phyloP scores from a whole-genome alignment of 768 basidiomycete species.

The Rhodotorula kratochvilovae region DNA sequence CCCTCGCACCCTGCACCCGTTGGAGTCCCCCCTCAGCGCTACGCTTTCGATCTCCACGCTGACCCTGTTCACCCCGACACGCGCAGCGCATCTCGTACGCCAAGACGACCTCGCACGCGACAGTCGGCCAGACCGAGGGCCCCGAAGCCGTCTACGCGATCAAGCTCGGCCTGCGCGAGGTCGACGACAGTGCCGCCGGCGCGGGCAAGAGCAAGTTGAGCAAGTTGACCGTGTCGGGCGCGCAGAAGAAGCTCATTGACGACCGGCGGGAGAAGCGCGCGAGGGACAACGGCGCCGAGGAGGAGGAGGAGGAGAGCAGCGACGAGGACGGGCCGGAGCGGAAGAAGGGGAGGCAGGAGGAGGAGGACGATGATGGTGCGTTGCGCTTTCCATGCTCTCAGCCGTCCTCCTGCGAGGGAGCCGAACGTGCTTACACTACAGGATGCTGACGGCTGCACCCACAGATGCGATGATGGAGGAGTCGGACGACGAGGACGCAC shows the following conservation, averaged over 20 bases:
- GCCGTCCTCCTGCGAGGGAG: not conserved
- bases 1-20: not conserved
- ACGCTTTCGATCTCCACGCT: not conserved
- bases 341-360: conserved; percentile 70
- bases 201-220: conserved; percentile 41
- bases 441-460: too few species aligned
- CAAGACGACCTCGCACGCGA: conserved; percentile 81
- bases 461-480: conserved; percentile 38
- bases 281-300: conserved; percentile 53
- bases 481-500: conserved; percentile 49
- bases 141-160: conserved; percentile 47
- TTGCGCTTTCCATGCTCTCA: not conserved
- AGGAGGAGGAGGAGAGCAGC: conserved; percentile 54
- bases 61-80: not conserved
- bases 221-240: conserved; percentile 48
- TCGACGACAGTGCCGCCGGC: conserved; percentile 25
- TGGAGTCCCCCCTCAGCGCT: not conserved
- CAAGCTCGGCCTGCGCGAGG: conserved; percentile 51
- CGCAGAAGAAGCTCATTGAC: conserved; percentile 52
- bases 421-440: not conserved
- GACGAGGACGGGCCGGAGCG: conserved; percentile 51
- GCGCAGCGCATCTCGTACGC: conserved; percentile 89
- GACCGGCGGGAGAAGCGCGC: conserved; percentile 47
- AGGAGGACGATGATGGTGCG: conserved; percentile 58
- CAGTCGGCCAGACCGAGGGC: conserved; percentile 65